Base-by-base conservation (phyloP, 768 basidiomycete genomes). In the Omphalotus guepiniiformis region DNA sequence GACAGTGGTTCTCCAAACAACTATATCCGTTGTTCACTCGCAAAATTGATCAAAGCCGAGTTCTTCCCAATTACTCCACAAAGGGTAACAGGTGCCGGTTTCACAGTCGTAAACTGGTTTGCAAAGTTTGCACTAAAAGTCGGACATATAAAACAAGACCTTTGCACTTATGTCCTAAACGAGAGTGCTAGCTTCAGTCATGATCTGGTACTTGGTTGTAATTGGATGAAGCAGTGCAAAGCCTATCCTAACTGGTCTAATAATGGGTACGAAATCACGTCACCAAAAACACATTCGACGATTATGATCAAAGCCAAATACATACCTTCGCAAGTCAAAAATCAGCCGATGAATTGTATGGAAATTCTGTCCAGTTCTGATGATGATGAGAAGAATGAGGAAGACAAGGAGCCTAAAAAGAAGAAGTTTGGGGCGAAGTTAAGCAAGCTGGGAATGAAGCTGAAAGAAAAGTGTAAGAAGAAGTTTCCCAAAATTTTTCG, bases 1-100 rank as follows among this genome's bases (percentile, higher is more conserved):
- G 44, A 54, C 46, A 54, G 49, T 22, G 46, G 49, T 22, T 43
- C 53, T 39, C 19, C 35, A 0, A 46, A 53, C 18, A 42, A 50
- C 27, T 54, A 43, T 30, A 40, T 53, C 30, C 30, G 15, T 26
- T 9, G 36, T 5, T 15, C 21, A 18, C 38, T 54, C 16, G 46
- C 35, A 3, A 9, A 32, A 0, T 25, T 8, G 2, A 40, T 41
- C 11, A 27, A 27, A n/a, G 42, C 44, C 2, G 43, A 49, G 18
- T 39, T 49, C 30, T 53, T 46, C 21, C 29, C 39, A 15, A 28
- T 53, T 13, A 27, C 11, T 15, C 12, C 48, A 0, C 26, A 32
- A 30, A 39, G 42, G 23, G 41, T 50, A n/a, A 32, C 34, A 42
- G 52, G 52, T 6, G 52, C 52, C 15, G 52, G 52, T 21, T 35